Percentiles rank a stretch among this genome's conserved stretches.
phyloP scores from a whole-genome alignment of 495 filamentous ascomycete genomes.

The Echria macrotheca region DNA sequence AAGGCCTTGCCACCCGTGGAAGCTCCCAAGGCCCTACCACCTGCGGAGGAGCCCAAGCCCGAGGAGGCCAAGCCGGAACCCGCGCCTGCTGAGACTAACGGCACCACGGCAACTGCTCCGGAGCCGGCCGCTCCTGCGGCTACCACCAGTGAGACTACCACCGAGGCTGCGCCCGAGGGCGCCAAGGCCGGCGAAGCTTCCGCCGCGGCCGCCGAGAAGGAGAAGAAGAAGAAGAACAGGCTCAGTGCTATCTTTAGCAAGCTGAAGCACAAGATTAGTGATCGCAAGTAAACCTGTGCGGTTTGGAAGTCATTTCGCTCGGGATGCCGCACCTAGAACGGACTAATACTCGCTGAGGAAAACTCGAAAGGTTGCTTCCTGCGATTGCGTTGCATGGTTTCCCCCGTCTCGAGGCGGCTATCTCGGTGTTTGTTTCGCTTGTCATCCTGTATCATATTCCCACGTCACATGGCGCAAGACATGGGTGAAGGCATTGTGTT shows the following conservation, averaged over 20 bases:
- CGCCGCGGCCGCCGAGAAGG: constrained; percentile 23
- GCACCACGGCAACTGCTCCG: constrained; percentile 19
- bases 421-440: neutral
- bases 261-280: constrained; percentile 51
- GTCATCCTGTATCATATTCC: constrained; percentile 3
- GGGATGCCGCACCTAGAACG: neutral
- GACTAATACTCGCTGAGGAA: neutral
- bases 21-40: constrained; percentile 1
- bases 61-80: too few species aligned
- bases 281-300: neutral
- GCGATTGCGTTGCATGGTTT: too few species aligned
- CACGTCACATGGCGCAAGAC: neutral
- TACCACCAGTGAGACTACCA: constrained; percentile 16
- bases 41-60: constrained; percentile 4
- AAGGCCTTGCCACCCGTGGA: neutral
- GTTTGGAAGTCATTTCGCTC: neutral
- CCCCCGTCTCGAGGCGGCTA: too few species aligned
- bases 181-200: constrained; percentile 17
- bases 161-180: constrained; percentile 5
- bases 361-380: too few species aligned
- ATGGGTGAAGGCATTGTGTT: neutral
- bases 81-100: constrained; percentile 15
- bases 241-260: constrained; percentile 52
- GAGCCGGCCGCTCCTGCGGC: constrained; percentile 13
- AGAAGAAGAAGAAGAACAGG: constrained; percentile 56